Evolutionary conservation across 2,329 filamentous ascomycete genomes (phyloP), one percentile per base, ranked within the genome.

Genomic region (Geosmithia flava): DNA sequence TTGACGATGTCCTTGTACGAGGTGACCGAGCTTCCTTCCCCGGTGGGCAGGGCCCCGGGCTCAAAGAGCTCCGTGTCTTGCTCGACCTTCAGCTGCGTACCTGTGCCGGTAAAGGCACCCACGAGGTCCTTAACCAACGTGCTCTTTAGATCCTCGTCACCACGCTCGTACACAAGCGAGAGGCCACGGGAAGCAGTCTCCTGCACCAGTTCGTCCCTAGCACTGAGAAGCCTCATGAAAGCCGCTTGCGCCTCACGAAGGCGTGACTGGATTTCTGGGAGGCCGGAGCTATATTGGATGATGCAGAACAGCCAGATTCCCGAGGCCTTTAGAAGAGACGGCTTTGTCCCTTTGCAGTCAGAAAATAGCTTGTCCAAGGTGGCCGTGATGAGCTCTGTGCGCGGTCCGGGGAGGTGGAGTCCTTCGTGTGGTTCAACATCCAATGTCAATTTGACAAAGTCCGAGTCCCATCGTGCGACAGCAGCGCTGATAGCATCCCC

Each of bases 1-100:
- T 76, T 93, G 64, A 98, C 86, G 54, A 98, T 97, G 59, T 98
- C 93, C 61, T 95, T 95, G 69, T 98, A 98, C 0, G 91, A 97
- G 0, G 88, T 96, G 48, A 97, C 79, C 0, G 89, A 89, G 54
- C 77, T 87, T 7, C 89, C 89, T 53, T 95, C 88, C 3, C 90
- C 88, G 0, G 90, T 97, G 0, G 90, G 90, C 13, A 97, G 66
- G 2, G 87, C 87, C 6, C 93, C 93, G 1, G 87, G 85, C 50
- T 97, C 91, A 55, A 97, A 97, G 1, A 98, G 72, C 62, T 97
- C 86, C 0, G 93, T 98, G 47, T 97, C 88, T 40, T 85, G 80
- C 23, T 88, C 86, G 2, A 98, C 89, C 57, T 87, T 94, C 50
- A 93, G 80, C 53, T 80, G 76, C 0, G 83, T 74, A 45, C 79